Base-by-base conservation (phyloP, 2,329 filamentous ascomycete species). In the Neurospora sp. region DNA sequence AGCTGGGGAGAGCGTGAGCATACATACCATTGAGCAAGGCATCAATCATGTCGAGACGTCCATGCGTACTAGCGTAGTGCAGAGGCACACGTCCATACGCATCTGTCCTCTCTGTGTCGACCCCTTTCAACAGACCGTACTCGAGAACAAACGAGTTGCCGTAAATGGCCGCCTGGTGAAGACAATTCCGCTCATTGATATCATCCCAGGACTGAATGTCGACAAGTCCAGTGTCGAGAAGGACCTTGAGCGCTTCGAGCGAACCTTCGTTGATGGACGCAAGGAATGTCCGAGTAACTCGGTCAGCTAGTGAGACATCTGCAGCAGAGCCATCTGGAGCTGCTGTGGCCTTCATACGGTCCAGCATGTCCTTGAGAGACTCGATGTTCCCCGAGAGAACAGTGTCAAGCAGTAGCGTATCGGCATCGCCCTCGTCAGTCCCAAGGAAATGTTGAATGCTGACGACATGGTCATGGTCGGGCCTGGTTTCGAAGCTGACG, bases 61-160 rank as follows among this genome's bases (percentile, higher is more conserved):
- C 96, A 81, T 97, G 93, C 87, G 98, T 94, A 79, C 93, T 97
- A 15, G 96, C 94, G 81, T 99, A 99, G 78, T 99, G 96, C 41
- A 99, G 82, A 36, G 96, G 94, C 71, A 97, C 92, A 67, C 96
- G 87, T 8, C 96, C 96, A 78, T 99, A 99, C 6, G 97, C 94
- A 81, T 99, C 96, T 2, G 91, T 91, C 68, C 92, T 87, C 70
- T 89, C 89, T 33, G 93, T 89, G 72, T 94, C 89, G 40, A 97
- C 93, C 4, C 87, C 88, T 66, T 87, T 88, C 1, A 86, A 83
- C n/a, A 99, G 83, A 4, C 91, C 94, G 73, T 91, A 89, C 67
- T 87, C 83, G 70, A 98, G 83, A 38, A 97, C 91, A 74, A 92
- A 90, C 10, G 87, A 82, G 76, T 94, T 94, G 23, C 94, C 94